These are phyloP conservation scores for Trichoderma pleuroti DNA, from an alignment of 2,329 filamentous ascomycete species.

Conservation along the genomic window DNA sequence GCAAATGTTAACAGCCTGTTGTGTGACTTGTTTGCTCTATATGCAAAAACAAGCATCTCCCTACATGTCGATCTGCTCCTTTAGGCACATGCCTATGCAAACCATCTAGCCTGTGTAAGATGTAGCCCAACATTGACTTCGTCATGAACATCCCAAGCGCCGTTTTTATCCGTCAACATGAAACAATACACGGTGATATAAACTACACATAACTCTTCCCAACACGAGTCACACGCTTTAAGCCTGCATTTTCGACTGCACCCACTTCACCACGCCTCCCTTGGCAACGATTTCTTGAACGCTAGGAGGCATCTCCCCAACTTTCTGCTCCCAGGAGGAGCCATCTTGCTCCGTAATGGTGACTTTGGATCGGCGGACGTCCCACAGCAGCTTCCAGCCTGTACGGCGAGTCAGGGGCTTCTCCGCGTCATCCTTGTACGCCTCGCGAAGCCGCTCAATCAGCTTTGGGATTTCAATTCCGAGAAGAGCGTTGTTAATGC, in stretches of 20 bases:
- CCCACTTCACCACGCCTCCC: slow-evolving; percentile 76
- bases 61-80: background rate
- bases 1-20: background rate
- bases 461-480: slow-evolving; percentile 66
- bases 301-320: slow-evolving; percentile 78
- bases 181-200: background rate
- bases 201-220: background rate
- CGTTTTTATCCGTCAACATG: background rate
- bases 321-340: slow-evolving; percentile 70
- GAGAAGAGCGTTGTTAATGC: slow-evolving; percentile 76
- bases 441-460: slow-evolving; percentile 61
- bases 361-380: slow-evolving; percentile 69
- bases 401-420: slow-evolving; percentile 67
- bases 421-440: slow-evolving; percentile 46
- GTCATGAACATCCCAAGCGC: background rate
- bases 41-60: background rate
- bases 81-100: too few relatives aligned
- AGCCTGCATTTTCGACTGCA: slow-evolving; percentile 62
- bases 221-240: background rate
- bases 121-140: background rate
- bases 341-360: slow-evolving; percentile 67
- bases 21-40: background rate
- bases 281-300: slow-evolving; percentile 78
- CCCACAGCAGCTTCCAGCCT: slow-evolving; percentile 81
- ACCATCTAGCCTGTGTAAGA: too few relatives aligned